phyloP scores from a whole-genome alignment of 2,329 filamentous ascomycete species.

The Aspergillus neotritici region DNA sequence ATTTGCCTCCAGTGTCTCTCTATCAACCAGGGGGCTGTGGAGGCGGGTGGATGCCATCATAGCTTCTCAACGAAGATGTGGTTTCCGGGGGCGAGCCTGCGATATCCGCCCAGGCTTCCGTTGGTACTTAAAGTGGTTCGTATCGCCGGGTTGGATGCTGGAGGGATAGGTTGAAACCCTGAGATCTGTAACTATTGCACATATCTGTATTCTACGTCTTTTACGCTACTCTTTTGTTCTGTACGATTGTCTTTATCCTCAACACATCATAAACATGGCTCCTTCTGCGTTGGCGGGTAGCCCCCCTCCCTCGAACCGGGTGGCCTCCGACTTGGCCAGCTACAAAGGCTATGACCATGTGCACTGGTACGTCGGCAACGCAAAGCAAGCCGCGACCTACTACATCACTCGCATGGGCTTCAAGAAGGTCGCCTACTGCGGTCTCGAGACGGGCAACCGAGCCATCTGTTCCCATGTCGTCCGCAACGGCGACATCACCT shows the following conservation, averaged over 20 bases:
- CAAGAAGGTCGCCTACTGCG: conserved; percentile 71
- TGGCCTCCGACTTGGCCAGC: conserved; percentile 25
- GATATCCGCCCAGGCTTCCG: background rate
- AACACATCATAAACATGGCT: conserved; percentile 20
- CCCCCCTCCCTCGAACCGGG: conserved; percentile 16
- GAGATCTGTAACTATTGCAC: too few relatives aligned
- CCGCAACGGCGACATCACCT: conserved; percentile 40
- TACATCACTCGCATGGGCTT: conserved; percentile 88
- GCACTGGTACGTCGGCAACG: conserved; percentile 95
- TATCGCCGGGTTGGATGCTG: too few relatives aligned
- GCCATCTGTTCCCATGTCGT: conserved; percentile 74
- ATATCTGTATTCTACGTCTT: too few relatives aligned
- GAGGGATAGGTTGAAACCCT: too few relatives aligned
- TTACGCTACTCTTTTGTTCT: too few relatives aligned
- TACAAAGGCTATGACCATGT: conserved; percentile 86
- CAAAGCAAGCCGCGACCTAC: conserved; percentile 87
- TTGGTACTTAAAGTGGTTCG: background rate
- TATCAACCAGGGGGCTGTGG: background rate
- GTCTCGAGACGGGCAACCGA: conserved; percentile 80
- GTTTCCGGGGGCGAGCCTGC: too few relatives aligned
- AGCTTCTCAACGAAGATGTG: background rate
- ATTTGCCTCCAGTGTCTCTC: background rate
- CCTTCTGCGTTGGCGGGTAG: conserved; percentile 26
- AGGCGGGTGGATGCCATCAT: background rate
- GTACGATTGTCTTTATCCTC: background rate